A percentile compares a stretch with the other conserved stretches of the same genome.
phyloP scores from a whole-genome alignment of 2,329 filamentous ascomycete genomes.

The Fonsecaea erecta region DNA sequence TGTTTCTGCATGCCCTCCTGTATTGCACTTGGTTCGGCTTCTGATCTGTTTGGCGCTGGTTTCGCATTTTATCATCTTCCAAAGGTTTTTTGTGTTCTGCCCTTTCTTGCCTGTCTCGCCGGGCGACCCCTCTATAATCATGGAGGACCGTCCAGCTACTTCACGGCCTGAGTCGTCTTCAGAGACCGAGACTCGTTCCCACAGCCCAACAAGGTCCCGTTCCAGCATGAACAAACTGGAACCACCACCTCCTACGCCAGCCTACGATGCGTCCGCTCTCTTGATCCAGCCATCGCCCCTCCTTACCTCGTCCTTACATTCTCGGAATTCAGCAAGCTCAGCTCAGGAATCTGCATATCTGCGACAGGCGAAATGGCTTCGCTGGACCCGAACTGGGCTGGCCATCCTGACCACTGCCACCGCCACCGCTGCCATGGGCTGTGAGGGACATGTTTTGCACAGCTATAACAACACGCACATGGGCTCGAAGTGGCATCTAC shows the following conservation, averaged over 20 bases:
- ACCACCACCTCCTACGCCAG: slow-evolving; percentile 15
- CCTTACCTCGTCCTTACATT: slow-evolving; percentile 33
- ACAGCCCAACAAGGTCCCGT: slow-evolving; percentile 9
- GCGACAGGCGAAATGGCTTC: slow-evolving; percentile 36
- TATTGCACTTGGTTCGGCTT: neutral
- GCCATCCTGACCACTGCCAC: slow-evolving; percentile 41
- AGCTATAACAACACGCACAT: slow-evolving; percentile 47
- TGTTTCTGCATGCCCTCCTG: neutral
- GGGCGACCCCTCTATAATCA: slow-evolving; percentile 3
- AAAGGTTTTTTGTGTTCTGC: neutral
- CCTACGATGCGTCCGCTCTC: slow-evolving; percentile 28
- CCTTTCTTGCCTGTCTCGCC: neutral
- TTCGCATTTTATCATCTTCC: slow-evolving; percentile 5
- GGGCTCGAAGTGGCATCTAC: slow-evolving; percentile 42
- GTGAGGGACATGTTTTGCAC: slow-evolving; percentile 46
- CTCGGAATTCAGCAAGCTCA: slow-evolving; percentile 34
- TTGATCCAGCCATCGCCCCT: slow-evolving; percentile 28
- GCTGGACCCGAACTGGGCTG: slow-evolving; percentile 44
- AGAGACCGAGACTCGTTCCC: slow-evolving; percentile 9
- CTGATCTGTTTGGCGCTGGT: slow-evolving; percentile 14
- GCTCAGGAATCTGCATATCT: slow-evolving; percentile 35
- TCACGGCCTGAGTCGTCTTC: slow-evolving; percentile 15
- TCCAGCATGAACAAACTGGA: slow-evolving; percentile 23
- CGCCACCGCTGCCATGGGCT: slow-evolving; percentile 43
- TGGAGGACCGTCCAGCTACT: slow-evolving; percentile 17